These are phyloP conservation scores for Chalciporus pseudorubinellus DNA, from an alignment of 768 basidiomycete species.

Conservation along the genomic window DNA sequence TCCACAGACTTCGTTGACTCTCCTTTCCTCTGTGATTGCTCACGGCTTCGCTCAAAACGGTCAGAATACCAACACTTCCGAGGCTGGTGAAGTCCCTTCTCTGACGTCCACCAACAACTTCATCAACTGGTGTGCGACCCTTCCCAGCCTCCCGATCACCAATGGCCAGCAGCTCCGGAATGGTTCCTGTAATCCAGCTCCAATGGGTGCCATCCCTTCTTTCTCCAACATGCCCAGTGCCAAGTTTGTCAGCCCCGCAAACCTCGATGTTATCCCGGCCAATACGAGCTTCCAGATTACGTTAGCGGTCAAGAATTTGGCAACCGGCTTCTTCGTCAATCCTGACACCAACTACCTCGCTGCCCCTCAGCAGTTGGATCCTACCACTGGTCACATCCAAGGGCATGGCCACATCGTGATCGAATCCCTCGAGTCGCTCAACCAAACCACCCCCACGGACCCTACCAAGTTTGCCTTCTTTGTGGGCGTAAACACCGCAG, in stretches of 20 bases:
- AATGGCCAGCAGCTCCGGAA: conserved; percentile 52
- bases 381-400: conserved; percentile 45
- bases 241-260: conserved; percentile 51
- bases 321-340: conserved; percentile 60
- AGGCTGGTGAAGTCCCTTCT: conserved; percentile 51
- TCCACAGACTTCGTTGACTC: conserved; percentile 33
- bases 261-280: conserved; percentile 40
- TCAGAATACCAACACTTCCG: conserved; percentile 25
- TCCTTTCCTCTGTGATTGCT: conserved; percentile 51
- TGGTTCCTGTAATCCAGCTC: conserved; percentile 60
- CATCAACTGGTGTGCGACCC: conserved; percentile 61
- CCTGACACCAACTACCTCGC: conserved; percentile 50
- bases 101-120: conserved; percentile 71
- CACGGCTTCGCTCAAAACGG: conserved; percentile 56
- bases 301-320: conserved; percentile 44
- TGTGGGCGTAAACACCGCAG: conserved; percentile 46
- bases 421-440: conserved; percentile 47
- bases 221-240: conserved; percentile 49
- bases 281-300: conserved; percentile 52
- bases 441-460: conserved; percentile 47
- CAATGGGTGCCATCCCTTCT: conserved; percentile 58
- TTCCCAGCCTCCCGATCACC: conserved; percentile 51
- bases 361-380: conserved; percentile 53
- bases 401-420: conserved; percentile 67
- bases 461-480: conserved; percentile 58